Evolutionary conservation across 208 protist species (phyloP), one percentile per base, ranked within the genome.

Genomic region (Histomonas meleagridis): DNA sequence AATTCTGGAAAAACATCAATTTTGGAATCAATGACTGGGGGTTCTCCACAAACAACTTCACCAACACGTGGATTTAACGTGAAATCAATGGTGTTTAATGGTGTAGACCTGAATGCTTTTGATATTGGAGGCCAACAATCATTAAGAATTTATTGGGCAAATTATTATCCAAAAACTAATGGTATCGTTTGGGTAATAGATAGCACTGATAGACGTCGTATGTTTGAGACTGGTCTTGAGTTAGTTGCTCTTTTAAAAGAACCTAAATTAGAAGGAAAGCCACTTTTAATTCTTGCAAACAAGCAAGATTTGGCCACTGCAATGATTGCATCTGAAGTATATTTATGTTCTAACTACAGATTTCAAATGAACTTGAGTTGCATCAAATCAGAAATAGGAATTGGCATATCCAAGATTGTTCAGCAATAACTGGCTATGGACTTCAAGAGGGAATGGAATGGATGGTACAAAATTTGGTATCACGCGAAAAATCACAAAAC

Each of bases 1-100:
- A 98, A 98, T 93, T 95, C 97, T 5, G 93, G 93, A 99, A 93
- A 99, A 28, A 55, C 97, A 0, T 97, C 96, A 65, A 96, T 97
- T 62, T 92, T 99, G 53, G 96, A 97, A 70, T 94, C 95, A 93
- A 94, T 99, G 14, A 95, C 96, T 38, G 95, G 97, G 70, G 97
- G 98, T 91, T 96, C 98, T 91, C 95, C 96, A 35, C 94, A 94
- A 12, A 93, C 96, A 86, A 96, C 97, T 26, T 97, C 95, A 90
- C 97, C 97, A 48, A 99, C 98, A 21, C 96, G 98, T 90, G 98
- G 98, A 28, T 99, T 99, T 93, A 97, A 97, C 86, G 97, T 98
- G 72, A 98, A 98, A 94, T 96, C 95, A 40, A 93, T 99, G 7
- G 46, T 93, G 28, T 94, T 94, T 10, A 94, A 96, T 28, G 95